Percentiles rank a stretch among this genome's conserved stretches.
phyloP scores from a whole-genome alignment of 129 eudicot genomes.

The Dittrichia graveolens region DNA sequence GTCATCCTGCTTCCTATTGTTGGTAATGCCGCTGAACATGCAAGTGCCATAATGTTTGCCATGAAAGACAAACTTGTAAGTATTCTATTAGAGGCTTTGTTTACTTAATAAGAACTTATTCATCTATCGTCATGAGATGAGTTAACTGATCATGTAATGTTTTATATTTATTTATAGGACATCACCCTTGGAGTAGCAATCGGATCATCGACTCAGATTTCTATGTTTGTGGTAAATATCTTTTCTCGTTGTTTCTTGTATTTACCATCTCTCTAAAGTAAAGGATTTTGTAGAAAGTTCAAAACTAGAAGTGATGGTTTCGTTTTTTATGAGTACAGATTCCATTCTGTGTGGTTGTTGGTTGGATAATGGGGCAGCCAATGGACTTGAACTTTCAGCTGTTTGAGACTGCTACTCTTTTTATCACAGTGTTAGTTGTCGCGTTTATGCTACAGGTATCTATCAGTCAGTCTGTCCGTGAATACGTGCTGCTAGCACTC shows the following conservation, averaged over 20 bases:
- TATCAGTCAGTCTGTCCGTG: background rate
- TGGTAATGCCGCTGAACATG: slow-evolving; percentile 97
- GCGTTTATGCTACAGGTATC: slow-evolving; percentile 96
- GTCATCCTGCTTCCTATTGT: slow-evolving; percentile 94
- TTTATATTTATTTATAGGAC: slow-evolving; percentile 49
- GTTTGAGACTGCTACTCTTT: slow-evolving; percentile 92
- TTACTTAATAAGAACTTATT: background rate
- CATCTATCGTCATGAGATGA: slow-evolving; percentile 1
- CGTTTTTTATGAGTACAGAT: slow-evolving; percentile 52
- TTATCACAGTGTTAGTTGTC: slow-evolving; percentile 86
- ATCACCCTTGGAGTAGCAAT: slow-evolving; percentile 98
- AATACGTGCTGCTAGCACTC: background rate
- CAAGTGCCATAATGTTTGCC: slow-evolving; percentile 97
- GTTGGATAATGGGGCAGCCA: slow-evolving; percentile 87
- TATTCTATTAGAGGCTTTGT: background rate
- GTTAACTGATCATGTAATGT: background rate
- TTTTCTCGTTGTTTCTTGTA: background rate
- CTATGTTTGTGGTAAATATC: slow-evolving; percentile 89
- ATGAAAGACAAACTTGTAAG: slow-evolving; percentile 94
- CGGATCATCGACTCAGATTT: slow-evolving; percentile 95
- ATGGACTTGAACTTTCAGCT: slow-evolving; percentile 96
- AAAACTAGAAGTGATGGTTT: background rate
- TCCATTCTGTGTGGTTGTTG: slow-evolving; percentile 92
- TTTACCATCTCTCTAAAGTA: too few species aligned
- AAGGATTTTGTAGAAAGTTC: too few species aligned